Evolutionary conservation across 164 flowering plant species (phyloP).

Genomic region (Paratinospora sagittata): DNA sequence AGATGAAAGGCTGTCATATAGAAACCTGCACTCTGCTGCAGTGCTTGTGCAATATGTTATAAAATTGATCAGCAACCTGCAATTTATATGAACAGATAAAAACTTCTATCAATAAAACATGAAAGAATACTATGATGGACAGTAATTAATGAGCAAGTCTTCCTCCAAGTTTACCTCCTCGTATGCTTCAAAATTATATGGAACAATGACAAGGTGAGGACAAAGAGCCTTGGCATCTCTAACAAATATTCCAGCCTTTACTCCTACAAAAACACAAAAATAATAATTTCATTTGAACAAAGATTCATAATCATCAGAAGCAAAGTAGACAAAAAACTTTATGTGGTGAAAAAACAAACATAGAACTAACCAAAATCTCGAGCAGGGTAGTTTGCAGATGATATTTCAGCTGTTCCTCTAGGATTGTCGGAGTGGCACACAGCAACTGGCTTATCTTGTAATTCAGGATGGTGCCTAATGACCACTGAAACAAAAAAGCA

Average conservation of each 20-base stretch:
- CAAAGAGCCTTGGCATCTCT: constrained; percentile 91
- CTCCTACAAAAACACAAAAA: constrained; percentile 36
- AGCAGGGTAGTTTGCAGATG: constrained; percentile 95
- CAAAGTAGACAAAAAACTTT: not conserved
- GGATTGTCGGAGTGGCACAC: constrained; percentile 90
- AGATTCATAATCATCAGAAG: not conserved
- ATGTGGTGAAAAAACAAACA: not conserved
- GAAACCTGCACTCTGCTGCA: constrained; percentile 86
- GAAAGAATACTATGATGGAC: not conserved
- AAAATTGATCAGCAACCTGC: constrained; percentile 96
- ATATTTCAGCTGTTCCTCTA: constrained; percentile 96
- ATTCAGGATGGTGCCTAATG: constrained; percentile 59
- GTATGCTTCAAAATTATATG: constrained; percentile 86
- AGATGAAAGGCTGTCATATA: not conserved
- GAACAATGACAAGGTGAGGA: constrained; percentile 81
- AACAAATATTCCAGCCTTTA: constrained; percentile 91
- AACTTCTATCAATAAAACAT: not conserved
- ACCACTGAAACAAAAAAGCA: constrained; percentile 91
- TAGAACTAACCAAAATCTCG: constrained; percentile 59
- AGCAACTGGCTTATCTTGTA: constrained; percentile 80
- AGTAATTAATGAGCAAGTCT: not conserved
- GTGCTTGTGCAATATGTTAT: constrained; percentile 78
- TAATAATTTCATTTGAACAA: constrained; percentile 3
- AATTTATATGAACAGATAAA: constrained; percentile 15
- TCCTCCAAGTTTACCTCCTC: constrained; percentile 52